phyloP scores from a whole-genome alignment of 1,284 basidiomycete genomes.

The Papiliotrema fonsecae region DNA sequence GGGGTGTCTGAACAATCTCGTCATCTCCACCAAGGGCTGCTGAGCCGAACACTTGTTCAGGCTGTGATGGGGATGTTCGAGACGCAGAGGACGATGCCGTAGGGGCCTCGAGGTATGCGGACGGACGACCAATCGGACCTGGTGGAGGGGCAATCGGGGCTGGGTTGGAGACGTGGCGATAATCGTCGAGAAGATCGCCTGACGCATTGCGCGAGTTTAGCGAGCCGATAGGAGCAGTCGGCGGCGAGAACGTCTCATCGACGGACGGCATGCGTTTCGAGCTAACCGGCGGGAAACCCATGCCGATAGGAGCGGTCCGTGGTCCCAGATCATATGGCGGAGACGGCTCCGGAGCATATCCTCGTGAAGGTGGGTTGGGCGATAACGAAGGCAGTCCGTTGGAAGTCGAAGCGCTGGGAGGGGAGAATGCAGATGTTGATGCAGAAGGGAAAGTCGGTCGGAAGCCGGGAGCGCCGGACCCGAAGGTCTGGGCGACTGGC shows the following conservation, averaged over 20 bases:
- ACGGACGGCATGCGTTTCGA: constrained; percentile 19
- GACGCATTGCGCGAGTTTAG: constrained; percentile 2
- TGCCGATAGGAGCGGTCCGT: constrained; percentile 32
- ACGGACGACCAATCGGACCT: constrained; percentile 23
- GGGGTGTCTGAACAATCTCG: constrained; percentile 30
- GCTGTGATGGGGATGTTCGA: constrained; percentile 20
- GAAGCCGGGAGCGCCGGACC: constrained; percentile 25
- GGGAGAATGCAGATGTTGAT: constrained; percentile 30
- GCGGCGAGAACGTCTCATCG: constrained; percentile 35
- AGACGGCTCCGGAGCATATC: constrained; percentile 20
- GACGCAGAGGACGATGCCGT: constrained; percentile 7
- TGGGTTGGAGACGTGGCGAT: constrained; percentile 10
- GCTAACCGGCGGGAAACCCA: constrained; percentile 35
- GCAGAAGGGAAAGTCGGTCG: constrained; percentile 13
- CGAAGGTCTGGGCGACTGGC: constrained; percentile 19
- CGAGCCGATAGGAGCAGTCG: constrained; percentile 29
- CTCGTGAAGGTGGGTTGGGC: constrained; percentile 22
- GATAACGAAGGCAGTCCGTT: constrained; percentile 28
- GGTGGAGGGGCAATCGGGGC: constrained; percentile 17
- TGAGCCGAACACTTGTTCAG: constrained; percentile 35
- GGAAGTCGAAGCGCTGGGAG: constrained; percentile 10
- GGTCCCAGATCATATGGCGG: constrained; percentile 25
- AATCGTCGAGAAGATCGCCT: constrained; percentile 9
- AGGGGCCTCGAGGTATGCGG: constrained; percentile 8
- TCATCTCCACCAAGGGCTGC: constrained; percentile 40